Evolutionary conservation across 257 asterid species (phyloP), one percentile per base, ranked within the genome.

Genomic region (Solanum stenotomum): DNA sequence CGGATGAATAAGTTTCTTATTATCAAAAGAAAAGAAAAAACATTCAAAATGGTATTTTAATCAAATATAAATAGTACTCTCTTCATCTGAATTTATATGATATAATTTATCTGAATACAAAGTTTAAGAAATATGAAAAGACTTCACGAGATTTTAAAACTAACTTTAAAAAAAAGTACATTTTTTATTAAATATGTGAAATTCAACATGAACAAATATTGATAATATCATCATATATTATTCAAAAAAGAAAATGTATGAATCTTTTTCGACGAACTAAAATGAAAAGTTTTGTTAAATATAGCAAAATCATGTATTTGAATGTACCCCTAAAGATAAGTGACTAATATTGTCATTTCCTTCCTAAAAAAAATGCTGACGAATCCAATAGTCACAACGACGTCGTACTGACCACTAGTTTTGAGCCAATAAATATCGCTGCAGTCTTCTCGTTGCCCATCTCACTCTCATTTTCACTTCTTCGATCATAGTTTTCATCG

Each of bases 161-260:
- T 52, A 52, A 16, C 22, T 0, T 16, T 16, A 0, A 2, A 52
- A 2, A 52, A 18, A 6, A 6, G 0, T 52, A 6, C 10, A 6
- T 0, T 7, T 56, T 20, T 56, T 22, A 4, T 56, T 20, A 56
- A 3, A 20, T 6, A 20, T 0, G 1, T 20, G 11, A 20, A 56
- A 56, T 56, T 0, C 0, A 56, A 56, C 65, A 20, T 0, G 1
- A 56, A 20, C 1, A 56, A 56, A 20, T 7, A 0, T 7, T 56
- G 25, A 56, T 56, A 56, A 56, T 56, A 18, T 56, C 4, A 18
- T 18, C 4, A 1, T 18, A 6, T 18, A 56, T 56, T 56, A 18
- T 18, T 56, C 63, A 56, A 56, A 20, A 0, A 56, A 56, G 5
- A 1, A 56, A 18, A 56, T 56, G n/a, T 56, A 56, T 56, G 0